Evolutionary conservation across 2,329 filamentous ascomycete genomes (phyloP).

Genomic region (Dothideomycetes sp.): DNA sequence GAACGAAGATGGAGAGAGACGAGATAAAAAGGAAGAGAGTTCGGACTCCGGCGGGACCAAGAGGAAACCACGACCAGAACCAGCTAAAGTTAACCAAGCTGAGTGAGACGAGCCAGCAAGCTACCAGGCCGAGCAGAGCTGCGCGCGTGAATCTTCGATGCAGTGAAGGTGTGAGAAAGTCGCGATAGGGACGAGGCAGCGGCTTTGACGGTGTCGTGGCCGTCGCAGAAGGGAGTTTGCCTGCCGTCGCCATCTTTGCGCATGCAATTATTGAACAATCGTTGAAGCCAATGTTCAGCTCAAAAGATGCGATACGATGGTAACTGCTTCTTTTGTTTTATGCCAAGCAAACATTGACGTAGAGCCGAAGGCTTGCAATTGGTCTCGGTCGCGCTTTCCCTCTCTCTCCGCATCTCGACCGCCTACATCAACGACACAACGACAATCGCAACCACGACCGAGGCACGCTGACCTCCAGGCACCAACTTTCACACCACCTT

Average conservation of each 20-base stretch:
- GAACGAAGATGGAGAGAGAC: conserved; percentile 67
- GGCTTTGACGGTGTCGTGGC: conserved; percentile 2
- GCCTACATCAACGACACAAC: background rate
- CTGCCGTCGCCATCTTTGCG: background rate
- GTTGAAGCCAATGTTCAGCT: too few species aligned
- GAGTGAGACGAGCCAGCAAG: conserved; percentile 67
- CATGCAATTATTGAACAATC: too few species aligned
- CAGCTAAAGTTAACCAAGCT: conserved; percentile 41
- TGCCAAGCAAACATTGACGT: conserved; percentile 9
- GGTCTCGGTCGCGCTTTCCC: conserved; percentile 3
- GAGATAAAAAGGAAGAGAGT: conserved; percentile 67
- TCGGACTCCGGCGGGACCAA: conserved; percentile 69
- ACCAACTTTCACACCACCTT: background rate
- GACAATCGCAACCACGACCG: conserved; percentile 1
- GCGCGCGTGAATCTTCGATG: conserved; percentile 80
- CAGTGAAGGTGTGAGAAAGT: conserved; percentile 81
- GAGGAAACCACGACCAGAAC: conserved; percentile 78
- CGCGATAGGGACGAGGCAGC: conserved; percentile 56
- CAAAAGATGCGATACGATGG: too few species aligned
- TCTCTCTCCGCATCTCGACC: conserved; percentile 4
- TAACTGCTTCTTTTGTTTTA: too few species aligned
- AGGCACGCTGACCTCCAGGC: background rate
- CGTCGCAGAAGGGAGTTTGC: background rate
- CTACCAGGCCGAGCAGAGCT: conserved; percentile 56
- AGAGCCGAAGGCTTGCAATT: conserved; percentile 1